Evolutionary conservation across 495 filamentous ascomycete species (phyloP), one percentile per base, ranked within the genome.

Genomic region (Xylaria scruposa): DNA sequence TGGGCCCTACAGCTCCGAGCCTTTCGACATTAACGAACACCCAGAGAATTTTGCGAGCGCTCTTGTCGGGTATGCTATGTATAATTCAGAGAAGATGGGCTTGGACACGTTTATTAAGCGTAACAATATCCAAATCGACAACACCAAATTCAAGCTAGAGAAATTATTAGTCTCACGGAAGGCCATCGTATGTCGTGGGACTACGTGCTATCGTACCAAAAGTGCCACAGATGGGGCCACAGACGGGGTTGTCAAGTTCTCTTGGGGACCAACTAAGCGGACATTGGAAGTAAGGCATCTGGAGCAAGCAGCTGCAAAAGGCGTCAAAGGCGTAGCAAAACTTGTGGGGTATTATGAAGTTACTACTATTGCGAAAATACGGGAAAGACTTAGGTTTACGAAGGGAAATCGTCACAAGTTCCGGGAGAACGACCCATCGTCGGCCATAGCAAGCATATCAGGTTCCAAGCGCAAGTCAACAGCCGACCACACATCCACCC

Each of bases 1-100:
- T 62, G 77, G 80, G n/a, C 67, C 63, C 10, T 83, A 83, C 70
- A 80, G 77, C 66, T 76, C 70, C 61, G 73, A 56, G 13, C 40
- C 40, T 15, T 81, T 83, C 65, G 63, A 84, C 70, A 79, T 83
- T 56, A 68, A 80, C 56, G 38, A 79, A 40, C 59, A 83, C 13
- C 78, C 76, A 19, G 56, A 67, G 38, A 53, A 26, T 21, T 67
- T 72, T 75, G 53, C 67, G 67, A 71, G 70, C 36, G 71, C 70
- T 36, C 72, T 83, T 58, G 49, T 63, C 19, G 78, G 74, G 5
- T 83, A 83, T 54, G 42, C 71, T 4, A 76, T 81, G 71, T 72
- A 68, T 58, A 54, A 78, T 54, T 36, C 33, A 36, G 65, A 77
- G 53, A 74, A 73, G 56, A 58, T 79, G 19, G 76, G 78, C 44